Evolutionary conservation across 805 yeast species (phyloP).

Genomic region (Suhomyces sp.): DNA sequence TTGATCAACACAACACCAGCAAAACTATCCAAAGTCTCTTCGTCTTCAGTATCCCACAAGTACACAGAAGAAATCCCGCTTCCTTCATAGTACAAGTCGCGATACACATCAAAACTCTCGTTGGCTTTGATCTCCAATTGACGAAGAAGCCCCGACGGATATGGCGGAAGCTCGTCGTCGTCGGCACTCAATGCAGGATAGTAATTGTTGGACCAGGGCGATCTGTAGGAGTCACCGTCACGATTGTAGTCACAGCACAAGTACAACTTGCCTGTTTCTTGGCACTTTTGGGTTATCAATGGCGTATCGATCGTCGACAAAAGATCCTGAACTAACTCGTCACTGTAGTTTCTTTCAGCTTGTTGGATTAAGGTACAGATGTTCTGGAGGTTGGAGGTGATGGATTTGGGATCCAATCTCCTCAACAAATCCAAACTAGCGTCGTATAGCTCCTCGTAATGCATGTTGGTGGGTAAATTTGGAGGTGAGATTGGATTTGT

Average conservation of each 20-base stretch:
- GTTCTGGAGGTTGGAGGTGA: slow-evolving; percentile 30
- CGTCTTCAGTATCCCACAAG: slow-evolving; percentile 80
- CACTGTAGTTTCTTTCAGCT: slow-evolving; percentile 19
- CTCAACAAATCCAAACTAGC: slow-evolving; percentile 33
- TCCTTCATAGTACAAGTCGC: slow-evolving; percentile 94
- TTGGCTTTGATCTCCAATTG: slow-evolving; percentile 78
- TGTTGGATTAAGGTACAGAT: slow-evolving; percentile 35
- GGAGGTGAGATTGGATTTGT: background rate
- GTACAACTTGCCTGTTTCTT: slow-evolving; percentile 58
- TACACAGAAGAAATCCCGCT: slow-evolving; percentile 81
- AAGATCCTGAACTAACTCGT: slow-evolving; percentile 78
- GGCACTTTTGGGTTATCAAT: slow-evolving; percentile 51
- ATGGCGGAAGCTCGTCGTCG: slow-evolving; percentile 62
- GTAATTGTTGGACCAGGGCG: slow-evolving; percentile 86
- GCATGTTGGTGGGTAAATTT: slow-evolving; percentile 10
- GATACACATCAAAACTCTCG: slow-evolving; percentile 86
- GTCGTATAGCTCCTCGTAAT: slow-evolving; percentile 30
- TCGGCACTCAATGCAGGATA: slow-evolving; percentile 39
- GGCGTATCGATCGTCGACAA: slow-evolving; percentile 88
- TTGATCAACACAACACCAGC: slow-evolving; percentile 91
- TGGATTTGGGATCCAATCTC: slow-evolving; percentile 38
- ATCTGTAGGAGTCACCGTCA: slow-evolving; percentile 87
- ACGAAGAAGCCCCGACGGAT: slow-evolving; percentile 65
- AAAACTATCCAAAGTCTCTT: slow-evolving; percentile 50
- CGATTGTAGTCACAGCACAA: slow-evolving; percentile 92